phyloP scores from a whole-genome alignment of 371 early-diverging fungal species.

The Syncephalastrum sp. region DNA sequence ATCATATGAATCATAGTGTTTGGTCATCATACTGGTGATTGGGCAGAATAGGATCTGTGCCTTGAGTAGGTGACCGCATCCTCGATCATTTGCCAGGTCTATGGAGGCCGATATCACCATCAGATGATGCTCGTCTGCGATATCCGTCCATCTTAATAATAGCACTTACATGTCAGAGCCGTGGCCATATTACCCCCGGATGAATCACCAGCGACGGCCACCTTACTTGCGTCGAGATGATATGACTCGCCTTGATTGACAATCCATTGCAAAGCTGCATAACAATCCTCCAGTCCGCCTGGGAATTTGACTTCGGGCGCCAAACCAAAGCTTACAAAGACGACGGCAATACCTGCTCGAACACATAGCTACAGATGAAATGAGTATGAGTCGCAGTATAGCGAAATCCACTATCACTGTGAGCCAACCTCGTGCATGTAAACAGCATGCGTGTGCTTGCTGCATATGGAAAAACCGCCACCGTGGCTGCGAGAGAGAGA shows the following conservation, averaged over 20 bases:
- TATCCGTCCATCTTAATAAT: too few relatives aligned
- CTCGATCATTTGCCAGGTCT: slow-evolving; percentile 13
- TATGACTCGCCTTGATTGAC: slow-evolving; percentile 2
- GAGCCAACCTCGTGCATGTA: slow-evolving; percentile 4
- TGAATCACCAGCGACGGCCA: slow-evolving; percentile 19
- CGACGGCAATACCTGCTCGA: slow-evolving; percentile 7
- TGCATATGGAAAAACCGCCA: slow-evolving; percentile 11
- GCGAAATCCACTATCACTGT: neutral
- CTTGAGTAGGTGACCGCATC: slow-evolving; percentile 3
- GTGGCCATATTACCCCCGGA: slow-evolving; percentile 18
- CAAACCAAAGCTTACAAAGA: slow-evolving; percentile 21
- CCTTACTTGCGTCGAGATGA: slow-evolving; percentile 7
- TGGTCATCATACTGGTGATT: neutral
- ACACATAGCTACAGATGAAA: slow-evolving; percentile 5
- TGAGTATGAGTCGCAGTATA: neutral
- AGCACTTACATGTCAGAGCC: slow-evolving; percentile 7
- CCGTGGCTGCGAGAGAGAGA: neutral
- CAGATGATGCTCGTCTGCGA: neutral
- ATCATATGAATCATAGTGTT: neutral
- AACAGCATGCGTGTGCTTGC: slow-evolving; percentile 5
- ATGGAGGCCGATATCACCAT: neutral
- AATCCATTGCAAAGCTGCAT: slow-evolving; percentile 20
- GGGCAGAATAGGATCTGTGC: slow-evolving; percentile 11
- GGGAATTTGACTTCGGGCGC: slow-evolving; percentile 30
- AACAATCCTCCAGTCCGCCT: slow-evolving; percentile 22